Conservation (phyloP, 169 alveolate species). For the Cryptosporidium muris region DNA sequence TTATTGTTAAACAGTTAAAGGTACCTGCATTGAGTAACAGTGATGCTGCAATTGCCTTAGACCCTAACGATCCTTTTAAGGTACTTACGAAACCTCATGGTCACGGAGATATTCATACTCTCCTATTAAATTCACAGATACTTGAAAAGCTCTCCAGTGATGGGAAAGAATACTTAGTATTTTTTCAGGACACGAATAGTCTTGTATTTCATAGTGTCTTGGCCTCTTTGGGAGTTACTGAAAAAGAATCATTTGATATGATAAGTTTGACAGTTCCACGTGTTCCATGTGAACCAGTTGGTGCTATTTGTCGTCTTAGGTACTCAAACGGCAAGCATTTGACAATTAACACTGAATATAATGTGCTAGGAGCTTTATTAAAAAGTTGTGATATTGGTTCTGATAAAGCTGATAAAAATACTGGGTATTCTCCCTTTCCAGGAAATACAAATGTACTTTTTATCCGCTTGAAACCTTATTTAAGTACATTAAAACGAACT, state of each 20-base stretch:
- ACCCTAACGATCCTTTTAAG: conserved; percentile 75
- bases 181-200: conserved; percentile 92
- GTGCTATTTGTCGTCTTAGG: conserved; percentile 83
- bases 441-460: conserved; percentile 90
- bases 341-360: conserved; percentile 89
- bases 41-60: conserved; percentile 84
- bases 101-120: conserved; percentile 94
- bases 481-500: conserved; percentile 80
- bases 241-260: conserved; percentile 80
- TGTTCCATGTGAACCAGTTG: conserved; percentile 90
- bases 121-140: conserved; percentile 80
- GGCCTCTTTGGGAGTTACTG: conserved; percentile 87
- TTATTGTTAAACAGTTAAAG: conserved; percentile 87
- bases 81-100: conserved; percentile 94
- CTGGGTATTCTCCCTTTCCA: conserved; percentile 87
- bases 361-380: conserved; percentile 87
- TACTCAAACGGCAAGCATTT: conserved; percentile 74
- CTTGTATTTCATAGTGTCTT: conserved; percentile 85
- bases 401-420: conserved; percentile 75
- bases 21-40: conserved; percentile 90
- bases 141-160: conserved; percentile 78
- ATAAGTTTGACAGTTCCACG: conserved; percentile 87
- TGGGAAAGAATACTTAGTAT: conserved; percentile 87
- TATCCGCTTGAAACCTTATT: conserved; percentile 82
- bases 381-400: conserved; percentile 80